Evolutionary conservation across 2,329 filamentous ascomycete species (phyloP), one percentile per base, ranked within the genome.

Genomic region (Chrysosphaeria jannelii): DNA sequence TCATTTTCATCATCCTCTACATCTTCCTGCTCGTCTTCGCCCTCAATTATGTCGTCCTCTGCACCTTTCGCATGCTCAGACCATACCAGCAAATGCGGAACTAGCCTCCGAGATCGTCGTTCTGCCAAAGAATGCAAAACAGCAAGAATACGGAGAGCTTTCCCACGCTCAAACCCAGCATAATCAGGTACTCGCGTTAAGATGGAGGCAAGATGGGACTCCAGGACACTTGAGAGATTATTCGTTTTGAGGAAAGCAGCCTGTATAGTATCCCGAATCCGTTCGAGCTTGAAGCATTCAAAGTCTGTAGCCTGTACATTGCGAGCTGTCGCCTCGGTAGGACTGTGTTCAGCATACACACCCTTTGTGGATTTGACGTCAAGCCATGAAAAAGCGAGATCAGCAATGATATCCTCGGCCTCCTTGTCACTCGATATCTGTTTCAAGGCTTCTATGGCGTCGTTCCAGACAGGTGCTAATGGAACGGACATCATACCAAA

Each of bases 401-500:
- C 53, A 2, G 67, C 62, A 18, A 91, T 53, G 10, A 57, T 48
- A 15, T 68, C 63, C 38, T 91, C 78, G 12, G 74, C 76, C 19
- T 48, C 43, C 23, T 25, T 26, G 12, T 54, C 56, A 32, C 72
- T 57, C 11, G 65, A 58, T 25, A 97, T 64, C 24, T 67, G 54
- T 35, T 75, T 70, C 36, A 97, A 46, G 1, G 72, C 64, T 25
- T 64, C 57, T 23, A 69, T 62, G 1, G 74, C 60, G 35, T 89
- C 75, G 29, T 89, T 74, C 74, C 81, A 91, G 5, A 88, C 51
- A 17, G 76, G 76, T 1, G 78, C 60, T 31, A 91, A 53, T 33
- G 70, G 74, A 23, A 89, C 64, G 1, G 79, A 85, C 28, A 93
- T 54, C 43, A 91, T 57, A 23, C 85, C 85, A 34, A 91, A 90